phyloP scores from a whole-genome alignment of 169 alveolate genomes.

The Perkinsus olseni region DNA sequence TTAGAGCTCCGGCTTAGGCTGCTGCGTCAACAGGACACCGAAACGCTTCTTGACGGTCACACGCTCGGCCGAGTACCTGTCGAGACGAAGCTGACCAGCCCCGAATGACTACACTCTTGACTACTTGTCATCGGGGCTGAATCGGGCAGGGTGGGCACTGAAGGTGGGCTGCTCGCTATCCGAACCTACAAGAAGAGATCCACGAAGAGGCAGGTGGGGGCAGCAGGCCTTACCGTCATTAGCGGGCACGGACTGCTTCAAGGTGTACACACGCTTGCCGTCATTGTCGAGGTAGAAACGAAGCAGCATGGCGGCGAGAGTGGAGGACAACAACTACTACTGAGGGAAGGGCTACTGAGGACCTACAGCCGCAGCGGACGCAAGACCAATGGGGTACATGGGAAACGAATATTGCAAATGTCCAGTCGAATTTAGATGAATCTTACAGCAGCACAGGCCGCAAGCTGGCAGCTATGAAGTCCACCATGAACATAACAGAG shows the following conservation, averaged over 20 bases:
- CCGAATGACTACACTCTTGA: neutral
- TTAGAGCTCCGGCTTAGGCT: neutral
- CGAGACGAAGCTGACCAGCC: neutral
- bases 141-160: neutral
- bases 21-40: neutral
- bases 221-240: neutral
- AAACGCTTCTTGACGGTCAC: neutral
- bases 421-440: neutral
- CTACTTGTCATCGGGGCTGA: neutral
- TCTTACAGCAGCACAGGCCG: neutral
- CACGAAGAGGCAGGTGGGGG: no score
- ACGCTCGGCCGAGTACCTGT: neutral
- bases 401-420: neutral
- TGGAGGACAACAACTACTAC: neutral
- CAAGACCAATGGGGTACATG: neutral
- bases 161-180: conserved; percentile 1
- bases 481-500: neutral
- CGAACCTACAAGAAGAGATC: neutral
- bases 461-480: neutral
- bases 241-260: neutral
- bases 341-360: neutral
- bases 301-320: neutral
- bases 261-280: neutral
- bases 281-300: neutral
- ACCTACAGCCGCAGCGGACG: neutral